phyloP scores from a whole-genome alignment of 2,329 filamentous ascomycete species.

The Epicoccum sorghinum region DNA sequence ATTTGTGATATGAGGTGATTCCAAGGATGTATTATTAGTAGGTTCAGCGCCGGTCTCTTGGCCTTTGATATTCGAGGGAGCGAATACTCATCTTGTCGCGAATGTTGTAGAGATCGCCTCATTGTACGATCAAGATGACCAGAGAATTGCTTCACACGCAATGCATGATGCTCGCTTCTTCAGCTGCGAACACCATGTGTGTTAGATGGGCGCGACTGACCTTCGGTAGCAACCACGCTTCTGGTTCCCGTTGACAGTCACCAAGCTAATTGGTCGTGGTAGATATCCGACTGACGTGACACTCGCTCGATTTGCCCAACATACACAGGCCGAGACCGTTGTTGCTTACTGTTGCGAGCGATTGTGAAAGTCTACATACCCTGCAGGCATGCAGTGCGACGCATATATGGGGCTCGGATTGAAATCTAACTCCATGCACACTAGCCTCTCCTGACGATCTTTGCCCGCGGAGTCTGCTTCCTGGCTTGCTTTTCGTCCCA shows the following conservation, averaged over 20 bases:
- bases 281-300: constrained; percentile 8
- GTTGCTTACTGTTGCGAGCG: constrained; percentile 11
- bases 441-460: constrained; percentile 17
- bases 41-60: no score
- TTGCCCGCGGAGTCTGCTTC: constrained; percentile 4
- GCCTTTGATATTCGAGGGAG: not conserved
- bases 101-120: not conserved
- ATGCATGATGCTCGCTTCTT: not conserved
- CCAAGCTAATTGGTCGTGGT: not conserved
- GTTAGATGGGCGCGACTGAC: not conserved
- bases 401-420: constrained; percentile 2
- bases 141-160: not conserved
- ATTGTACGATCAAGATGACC: not conserved
- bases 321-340: constrained; percentile 13
- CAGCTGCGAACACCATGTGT: not conserved
- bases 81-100: not conserved
- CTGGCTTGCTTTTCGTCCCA: constrained; percentile 13
- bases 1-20: not conserved
- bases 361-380: constrained; percentile 10
- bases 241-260: not conserved
- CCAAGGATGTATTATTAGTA: not conserved
- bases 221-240: not conserved
- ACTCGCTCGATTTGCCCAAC: constrained; percentile 2
- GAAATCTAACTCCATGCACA: not conserved
- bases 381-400: constrained; percentile 16